Percentiles rank a stretch among this genome's conserved stretches.
Conservation (phyloP, 108 stramenopile species). For the Pseudonitzschia delicatissima region DNA sequence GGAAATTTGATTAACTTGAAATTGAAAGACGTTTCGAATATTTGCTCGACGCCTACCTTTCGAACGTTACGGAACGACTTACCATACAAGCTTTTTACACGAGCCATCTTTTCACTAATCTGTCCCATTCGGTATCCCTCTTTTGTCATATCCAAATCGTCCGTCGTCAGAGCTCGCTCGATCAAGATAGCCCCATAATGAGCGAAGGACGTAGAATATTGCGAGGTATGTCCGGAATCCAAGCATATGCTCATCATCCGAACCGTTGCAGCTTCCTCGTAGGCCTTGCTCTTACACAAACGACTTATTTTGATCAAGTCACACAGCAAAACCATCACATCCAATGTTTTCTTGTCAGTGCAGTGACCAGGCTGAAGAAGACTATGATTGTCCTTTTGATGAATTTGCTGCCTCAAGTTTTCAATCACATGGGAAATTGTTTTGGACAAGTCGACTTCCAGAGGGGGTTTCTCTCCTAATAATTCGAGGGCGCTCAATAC, state of each 20-base stretch:
- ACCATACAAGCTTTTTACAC: constrained; percentile 21
- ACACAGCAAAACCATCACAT: constrained; percentile 24
- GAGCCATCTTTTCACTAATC: constrained; percentile 21
- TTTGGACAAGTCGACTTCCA: background rate
- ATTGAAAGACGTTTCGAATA: background rate
- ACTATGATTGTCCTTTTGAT: background rate
- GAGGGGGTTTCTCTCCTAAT: constrained; percentile 24
- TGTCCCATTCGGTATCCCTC: constrained; percentile 28
- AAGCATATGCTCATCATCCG: constrained; percentile 33
- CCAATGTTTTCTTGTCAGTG: constrained; percentile 22
- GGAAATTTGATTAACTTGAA: background rate
- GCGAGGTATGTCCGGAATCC: constrained; percentile 15
- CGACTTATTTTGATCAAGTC: constrained; percentile 12
- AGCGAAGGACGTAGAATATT: constrained; percentile 24
- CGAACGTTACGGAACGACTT: background rate
- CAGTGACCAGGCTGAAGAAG: constrained; percentile 20
- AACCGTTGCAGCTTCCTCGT: constrained; percentile 21
- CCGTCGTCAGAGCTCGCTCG: background rate
- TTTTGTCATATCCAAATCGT: background rate
- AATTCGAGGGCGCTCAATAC: constrained; percentile 2
- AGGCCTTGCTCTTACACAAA: background rate
- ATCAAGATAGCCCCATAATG: constrained; percentile 5
- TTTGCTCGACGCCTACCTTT: too few species aligned
- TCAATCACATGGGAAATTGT: background rate
- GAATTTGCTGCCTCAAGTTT: constrained; percentile 1